Conservation (phyloP, 2,329 filamentous ascomycete genomes). For the Cladophialophora exuberans region DNA sequence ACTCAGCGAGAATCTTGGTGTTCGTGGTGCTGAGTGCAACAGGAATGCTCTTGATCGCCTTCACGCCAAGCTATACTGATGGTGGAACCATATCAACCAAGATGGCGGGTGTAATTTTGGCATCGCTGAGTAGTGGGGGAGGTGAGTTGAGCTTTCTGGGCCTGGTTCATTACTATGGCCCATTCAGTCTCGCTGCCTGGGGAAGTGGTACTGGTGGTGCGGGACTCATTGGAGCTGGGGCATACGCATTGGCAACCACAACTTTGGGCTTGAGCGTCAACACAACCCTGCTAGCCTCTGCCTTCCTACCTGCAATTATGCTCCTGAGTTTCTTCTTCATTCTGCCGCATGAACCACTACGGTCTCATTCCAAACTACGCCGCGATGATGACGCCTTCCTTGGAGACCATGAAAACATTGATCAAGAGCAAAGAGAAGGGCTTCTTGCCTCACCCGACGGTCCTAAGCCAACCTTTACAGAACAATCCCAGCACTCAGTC, state of each 20-base stretch:
- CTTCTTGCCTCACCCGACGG: conserved; percentile 36
- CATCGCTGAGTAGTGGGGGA: conserved; percentile 80
- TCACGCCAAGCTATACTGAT: conserved; percentile 67
- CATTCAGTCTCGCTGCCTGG: conserved; percentile 86
- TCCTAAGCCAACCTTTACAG: conserved; percentile 16
- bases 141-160: conserved; percentile 91
- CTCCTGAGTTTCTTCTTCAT: conserved; percentile 82
- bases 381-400: conserved; percentile 47
- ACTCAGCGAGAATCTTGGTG: conserved; percentile 71
- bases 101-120: conserved; percentile 79
- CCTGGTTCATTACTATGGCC: conserved; percentile 90
- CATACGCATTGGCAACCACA: conserved; percentile 85
- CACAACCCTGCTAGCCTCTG: conserved; percentile 74
- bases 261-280: conserved; percentile 75
- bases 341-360: conserved; percentile 70
- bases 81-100: conserved; percentile 70
- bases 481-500: conserved; percentile 16
- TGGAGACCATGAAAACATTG: conserved; percentile 42
- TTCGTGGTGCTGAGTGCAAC: conserved; percentile 75
- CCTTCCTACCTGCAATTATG: conserved; percentile 78
- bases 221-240: conserved; percentile 80
- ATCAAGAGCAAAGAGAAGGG: conserved; percentile 37
- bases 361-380: conserved; percentile 46
- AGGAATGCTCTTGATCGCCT: conserved; percentile 87
- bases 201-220: conserved; percentile 89